These are phyloP conservation scores for Quercus parvula DNA, from an alignment of 306 rosid species.

Conservation along the genomic window DNA sequence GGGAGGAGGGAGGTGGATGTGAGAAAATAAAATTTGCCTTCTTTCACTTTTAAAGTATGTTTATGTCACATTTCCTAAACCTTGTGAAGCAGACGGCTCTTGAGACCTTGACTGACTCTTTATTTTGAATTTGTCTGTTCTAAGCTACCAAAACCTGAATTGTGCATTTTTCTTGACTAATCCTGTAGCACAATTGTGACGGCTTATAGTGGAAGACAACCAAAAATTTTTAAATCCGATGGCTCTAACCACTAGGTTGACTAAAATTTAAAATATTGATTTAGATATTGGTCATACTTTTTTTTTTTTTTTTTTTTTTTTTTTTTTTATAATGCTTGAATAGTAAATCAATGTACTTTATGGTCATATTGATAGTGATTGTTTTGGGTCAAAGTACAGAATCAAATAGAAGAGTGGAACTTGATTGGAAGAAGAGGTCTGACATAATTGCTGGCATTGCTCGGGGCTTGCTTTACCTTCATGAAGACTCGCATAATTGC, in stretches of 20 bases:
- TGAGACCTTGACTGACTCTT: conserved; percentile 38
- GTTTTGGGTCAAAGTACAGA: conserved; percentile 39
- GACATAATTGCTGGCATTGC: conserved; percentile 82
- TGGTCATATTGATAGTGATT: neutral
- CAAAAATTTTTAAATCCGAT: neutral
- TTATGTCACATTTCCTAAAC: neutral
- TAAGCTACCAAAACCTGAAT: neutral
- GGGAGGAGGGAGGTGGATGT: neutral
- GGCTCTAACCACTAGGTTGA: neutral
- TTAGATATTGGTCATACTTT: neutral
- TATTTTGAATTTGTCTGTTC: conserved; percentile 1
- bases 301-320: neutral
- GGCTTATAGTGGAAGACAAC: neutral
- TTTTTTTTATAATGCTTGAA: neutral
- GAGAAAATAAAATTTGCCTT: neutral
- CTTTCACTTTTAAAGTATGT: neutral
- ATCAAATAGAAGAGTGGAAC: conserved; percentile 44
- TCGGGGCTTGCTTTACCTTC: conserved; percentile 86
- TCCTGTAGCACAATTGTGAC: conserved; percentile 10
- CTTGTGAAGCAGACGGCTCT: conserved; percentile 18
- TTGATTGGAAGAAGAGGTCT: conserved; percentile 81
- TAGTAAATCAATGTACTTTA: neutral
- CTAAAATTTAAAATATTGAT: neutral
- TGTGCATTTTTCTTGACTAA: neutral
- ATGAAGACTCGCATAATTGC: conserved; percentile 81